Percentiles rank a stretch among this genome's conserved stretches.
Conservation (phyloP, 176 grass and related monocot genomes). For the Zea mays region DNA sequence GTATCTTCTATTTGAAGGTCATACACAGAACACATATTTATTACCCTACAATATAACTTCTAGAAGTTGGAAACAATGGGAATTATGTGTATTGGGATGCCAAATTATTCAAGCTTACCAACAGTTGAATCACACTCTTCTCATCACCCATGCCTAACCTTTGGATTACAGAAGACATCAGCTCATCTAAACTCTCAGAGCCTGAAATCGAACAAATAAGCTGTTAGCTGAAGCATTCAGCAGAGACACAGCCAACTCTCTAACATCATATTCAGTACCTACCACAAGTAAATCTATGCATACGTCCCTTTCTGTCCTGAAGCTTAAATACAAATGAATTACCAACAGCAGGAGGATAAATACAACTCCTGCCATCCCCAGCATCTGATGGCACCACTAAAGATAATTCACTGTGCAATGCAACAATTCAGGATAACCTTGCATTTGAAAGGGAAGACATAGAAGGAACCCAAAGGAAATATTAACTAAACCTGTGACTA, state of each 20-base stretch:
- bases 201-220: conserved; percentile 42
- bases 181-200: conserved; percentile 66
- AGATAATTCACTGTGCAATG: conserved; percentile 66
- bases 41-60: not conserved
- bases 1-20: not conserved
- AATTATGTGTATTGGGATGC: not conserved
- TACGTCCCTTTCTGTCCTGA: conserved; percentile 67
- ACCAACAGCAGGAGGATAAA: conserved; percentile 60
- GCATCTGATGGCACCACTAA: conserved; percentile 68
- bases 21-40: conserved; percentile 9
- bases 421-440: conserved; percentile 27
- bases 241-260: not conserved
- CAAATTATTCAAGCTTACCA: conserved; percentile 58
- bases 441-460: not conserved
- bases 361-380: conserved; percentile 54
- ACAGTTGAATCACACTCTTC: conserved; percentile 58
- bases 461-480: conserved; percentile 23
- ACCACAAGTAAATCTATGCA: conserved; percentile 94
- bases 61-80: not conserved
- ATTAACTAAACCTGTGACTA: conserved; percentile 62
- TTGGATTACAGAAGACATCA: conserved; percentile 54
- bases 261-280: conserved; percentile 40
- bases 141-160: conserved; percentile 56
- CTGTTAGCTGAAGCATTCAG: conserved; percentile 28
- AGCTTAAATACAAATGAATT: conserved; percentile 86